Evolutionary conservation across 2,329 filamentous ascomycete genomes (phyloP).

Genomic region (Bipolaris zeicola): DNA sequence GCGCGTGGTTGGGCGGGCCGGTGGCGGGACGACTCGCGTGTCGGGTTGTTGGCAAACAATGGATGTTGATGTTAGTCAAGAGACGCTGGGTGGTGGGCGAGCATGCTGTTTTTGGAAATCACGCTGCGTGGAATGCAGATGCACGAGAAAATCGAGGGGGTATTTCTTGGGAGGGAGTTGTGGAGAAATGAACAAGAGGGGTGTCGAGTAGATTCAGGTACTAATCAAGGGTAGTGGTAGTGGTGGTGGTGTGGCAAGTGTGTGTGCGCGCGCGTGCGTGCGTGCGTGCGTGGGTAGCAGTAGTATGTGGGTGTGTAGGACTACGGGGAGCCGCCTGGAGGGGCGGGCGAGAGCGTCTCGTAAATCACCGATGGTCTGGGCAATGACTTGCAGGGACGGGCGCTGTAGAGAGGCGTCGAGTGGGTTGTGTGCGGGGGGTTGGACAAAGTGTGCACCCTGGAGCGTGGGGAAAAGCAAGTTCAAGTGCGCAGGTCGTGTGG

Average conservation of each 20-base stretch:
- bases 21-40: slow-evolving; percentile 27
- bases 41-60: slow-evolving; percentile 12
- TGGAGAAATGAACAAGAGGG: neutral
- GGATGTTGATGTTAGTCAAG: slow-evolving; percentile 23
- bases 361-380: slow-evolving; percentile 12
- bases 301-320: neutral
- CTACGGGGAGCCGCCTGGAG: slow-evolving; percentile 1
- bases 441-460: slow-evolving; percentile 20
- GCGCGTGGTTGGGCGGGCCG: slow-evolving; percentile 28
- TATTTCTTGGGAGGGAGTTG: neutral
- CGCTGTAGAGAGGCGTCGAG: neutral
- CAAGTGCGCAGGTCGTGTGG: slow-evolving; percentile 13
- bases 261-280: neutral
- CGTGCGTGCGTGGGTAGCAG: neutral
- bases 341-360: slow-evolving; percentile 1
- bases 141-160: slow-evolving; percentile 1
- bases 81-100: slow-evolving; percentile 22
- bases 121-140: slow-evolving; percentile 5
- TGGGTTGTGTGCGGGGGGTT: slow-evolving; percentile 7
- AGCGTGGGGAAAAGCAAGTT: slow-evolving; percentile 22
- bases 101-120: slow-evolving; percentile 28
- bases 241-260: neutral
- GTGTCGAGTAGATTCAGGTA: slow-evolving; percentile 15
- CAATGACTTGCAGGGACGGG: slow-evolving; percentile 23
- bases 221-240: neutral